A percentile compares a stretch with the other conserved stretches of the same genome.
Evolutionary conservation across 2,329 filamentous ascomycete species (phyloP).

Genomic region (Aschersonia sp.): DNA sequence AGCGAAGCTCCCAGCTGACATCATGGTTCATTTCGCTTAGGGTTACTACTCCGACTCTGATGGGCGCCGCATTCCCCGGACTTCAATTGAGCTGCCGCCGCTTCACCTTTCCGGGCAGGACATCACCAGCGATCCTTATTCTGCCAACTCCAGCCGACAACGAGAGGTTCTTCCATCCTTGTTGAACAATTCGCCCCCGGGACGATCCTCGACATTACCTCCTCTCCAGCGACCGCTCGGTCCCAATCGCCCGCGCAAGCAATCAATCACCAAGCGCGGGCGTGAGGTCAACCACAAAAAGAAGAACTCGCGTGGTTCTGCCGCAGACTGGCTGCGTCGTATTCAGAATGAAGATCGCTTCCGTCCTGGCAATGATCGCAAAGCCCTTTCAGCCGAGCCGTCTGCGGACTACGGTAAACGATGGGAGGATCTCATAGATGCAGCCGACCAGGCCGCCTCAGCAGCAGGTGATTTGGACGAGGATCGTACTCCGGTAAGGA

Average conservation of each 20-base stretch:
- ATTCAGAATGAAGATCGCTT: slow-evolving; percentile 49
- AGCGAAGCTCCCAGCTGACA: background rate
- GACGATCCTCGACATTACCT: slow-evolving; percentile 75
- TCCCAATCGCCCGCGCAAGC: slow-evolving; percentile 62
- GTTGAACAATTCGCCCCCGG: slow-evolving; percentile 66
- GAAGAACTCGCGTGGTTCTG: slow-evolving; percentile 55
- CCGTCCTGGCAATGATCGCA: slow-evolving; percentile 55
- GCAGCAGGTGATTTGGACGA: slow-evolving; percentile 85
- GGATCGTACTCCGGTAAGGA: slow-evolving; percentile 71
- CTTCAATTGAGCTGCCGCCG: slow-evolving; percentile 59
- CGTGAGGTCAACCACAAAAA: slow-evolving; percentile 68
- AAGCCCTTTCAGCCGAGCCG: slow-evolving; percentile 78
- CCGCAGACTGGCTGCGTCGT: slow-evolving; percentile 49
- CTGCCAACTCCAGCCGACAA: slow-evolving; percentile 34
- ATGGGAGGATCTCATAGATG: slow-evolving; percentile 94
- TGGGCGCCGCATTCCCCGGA: slow-evolving; percentile 45
- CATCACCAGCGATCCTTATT: slow-evolving; percentile 62
- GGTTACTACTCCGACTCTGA: slow-evolving; percentile 62
- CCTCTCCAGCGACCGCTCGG: slow-evolving; percentile 65
- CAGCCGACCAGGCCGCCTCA: slow-evolving; percentile 57
- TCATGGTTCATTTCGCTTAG: slow-evolving; percentile 14
- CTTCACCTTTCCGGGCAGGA: slow-evolving; percentile 42
- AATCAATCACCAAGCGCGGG: slow-evolving; percentile 69
- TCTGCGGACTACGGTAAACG: slow-evolving; percentile 70
- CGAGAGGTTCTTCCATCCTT: slow-evolving; percentile 74